Evolutionary conservation across 805 yeast species (phyloP), one percentile per base, ranked within the genome.

Genomic region (Candida awuae): DNA sequence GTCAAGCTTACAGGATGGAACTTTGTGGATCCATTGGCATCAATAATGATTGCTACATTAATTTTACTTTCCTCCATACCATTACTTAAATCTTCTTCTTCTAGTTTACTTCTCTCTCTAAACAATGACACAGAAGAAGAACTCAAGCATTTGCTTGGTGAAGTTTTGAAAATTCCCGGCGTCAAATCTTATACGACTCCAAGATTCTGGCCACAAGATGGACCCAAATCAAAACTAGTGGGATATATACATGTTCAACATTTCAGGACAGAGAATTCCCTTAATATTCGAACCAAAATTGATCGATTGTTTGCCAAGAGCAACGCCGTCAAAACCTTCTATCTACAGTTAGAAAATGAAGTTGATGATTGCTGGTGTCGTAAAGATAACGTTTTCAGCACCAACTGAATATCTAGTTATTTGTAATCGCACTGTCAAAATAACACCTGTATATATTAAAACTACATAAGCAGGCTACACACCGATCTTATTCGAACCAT

Each of bases 11-110:
- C 71, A 8, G 75, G 76, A 14, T 73, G 84, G 76, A 73, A 77
- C 39, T 80, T 95, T 1, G 81, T 90, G 54, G 99, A 92, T 55
- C 97, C 99, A 2, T 61, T 92, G 16, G 94, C 97, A 0, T 88
- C 97, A 1, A 68, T 92, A 4, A 68, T 88, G 49, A 90, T 92
- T 44, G 96, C 95, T 0, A 59, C 73, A 5, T 66, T 90, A 51
- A 86, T 92, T 45, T 73, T 90, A 41, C 45, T 75, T 6, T 85
- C 96, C 3, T 86, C 97, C 0, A 52, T 87, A 0, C 97, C 98
- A 2, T 66, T 92, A 39, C 69, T 92, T 29, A 77, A 75, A 49
- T 80, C 95, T 0, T 82, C 97, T 0, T 83, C 94, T 0, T 70
- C 77, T 4, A 75, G 81, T 27, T 68, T 88, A 34, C 60, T 90